Evolutionary conservation across 108 stramenopile genomes (phyloP).

Genomic region (Cyclotella kingstonii): DNA sequence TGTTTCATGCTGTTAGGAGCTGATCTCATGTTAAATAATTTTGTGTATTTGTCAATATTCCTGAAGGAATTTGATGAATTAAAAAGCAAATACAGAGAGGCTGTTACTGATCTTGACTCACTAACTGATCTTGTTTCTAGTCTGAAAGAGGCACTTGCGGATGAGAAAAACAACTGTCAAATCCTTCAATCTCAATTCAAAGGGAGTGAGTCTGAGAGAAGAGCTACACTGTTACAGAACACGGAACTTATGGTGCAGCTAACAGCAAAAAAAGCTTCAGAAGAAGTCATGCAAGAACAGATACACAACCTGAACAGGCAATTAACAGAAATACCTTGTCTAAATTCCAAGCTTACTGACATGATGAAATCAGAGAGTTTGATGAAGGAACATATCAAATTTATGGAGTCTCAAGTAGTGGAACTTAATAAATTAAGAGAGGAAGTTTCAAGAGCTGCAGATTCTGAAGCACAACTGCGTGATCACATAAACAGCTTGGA

Average conservation of each 20-base stretch:
- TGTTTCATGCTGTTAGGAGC: neutral
- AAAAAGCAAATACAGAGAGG: slow-evolving; percentile 15
- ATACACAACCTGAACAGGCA: slow-evolving; percentile 18
- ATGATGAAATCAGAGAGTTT: slow-evolving; percentile 19
- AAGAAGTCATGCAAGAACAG: slow-evolving; percentile 12
- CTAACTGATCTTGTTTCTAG: slow-evolving; percentile 26
- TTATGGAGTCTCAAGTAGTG: slow-evolving; percentile 21
- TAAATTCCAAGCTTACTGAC: slow-evolving; percentile 17
- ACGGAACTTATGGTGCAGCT: slow-evolving; percentile 12
- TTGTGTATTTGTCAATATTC: slow-evolving; percentile 1
- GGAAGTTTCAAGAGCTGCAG: slow-evolving; percentile 10
- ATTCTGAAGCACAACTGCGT: slow-evolving; percentile 8
- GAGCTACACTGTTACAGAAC: slow-evolving; percentile 9
- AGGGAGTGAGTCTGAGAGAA: slow-evolving; percentile 31
- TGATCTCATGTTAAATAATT: neutral
- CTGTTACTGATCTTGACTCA: slow-evolving; percentile 26
- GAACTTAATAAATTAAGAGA: slow-evolving; percentile 19
- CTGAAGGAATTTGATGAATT: slow-evolving; percentile 28
- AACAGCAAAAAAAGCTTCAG: slow-evolving; percentile 13
- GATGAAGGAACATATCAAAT: slow-evolving; percentile 21
- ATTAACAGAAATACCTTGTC: slow-evolving; percentile 11
- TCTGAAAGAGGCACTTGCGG: slow-evolving; percentile 27
- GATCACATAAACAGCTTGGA: slow-evolving; percentile 25
- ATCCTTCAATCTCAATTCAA: slow-evolving; percentile 32
- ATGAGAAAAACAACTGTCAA: slow-evolving; percentile 23